Conservation (phyloP, 2,329 filamentous ascomycete species). For the Aspergillus pseudoglaucus region DNA sequence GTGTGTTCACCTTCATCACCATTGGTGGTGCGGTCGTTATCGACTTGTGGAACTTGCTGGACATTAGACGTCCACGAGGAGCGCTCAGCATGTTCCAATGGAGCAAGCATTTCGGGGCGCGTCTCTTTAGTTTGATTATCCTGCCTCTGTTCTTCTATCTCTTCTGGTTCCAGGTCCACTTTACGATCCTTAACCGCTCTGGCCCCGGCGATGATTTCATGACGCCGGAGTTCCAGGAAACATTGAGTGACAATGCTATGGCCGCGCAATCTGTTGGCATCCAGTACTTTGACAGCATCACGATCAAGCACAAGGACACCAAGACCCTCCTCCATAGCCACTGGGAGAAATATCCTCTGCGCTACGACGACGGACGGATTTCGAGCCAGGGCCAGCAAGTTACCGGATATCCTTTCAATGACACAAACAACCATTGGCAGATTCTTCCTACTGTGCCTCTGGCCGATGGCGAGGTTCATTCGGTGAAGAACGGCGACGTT, state of each 20-base stretch:
- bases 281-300: slow-evolving; percentile 83
- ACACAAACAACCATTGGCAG: slow-evolving; percentile 99
- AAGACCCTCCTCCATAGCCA: slow-evolving; percentile 96
- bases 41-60: slow-evolving; percentile 89
- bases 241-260: slow-evolving; percentile 90
- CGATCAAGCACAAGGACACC: slow-evolving; percentile 92
- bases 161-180: slow-evolving; percentile 99
- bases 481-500: slow-evolving; percentile 75
- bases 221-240: slow-evolving; percentile 97
- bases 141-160: slow-evolving; percentile 96
- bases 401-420: slow-evolving; percentile 94
- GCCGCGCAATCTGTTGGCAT: slow-evolving; percentile 77
- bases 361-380: slow-evolving; percentile 94
- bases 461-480: slow-evolving; percentile 52
- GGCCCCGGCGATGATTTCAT: slow-evolving; percentile 98
- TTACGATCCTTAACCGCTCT: slow-evolving; percentile 77
- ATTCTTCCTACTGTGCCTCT: slow-evolving; percentile 62
- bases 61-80: slow-evolving; percentile 78
- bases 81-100: slow-evolving; percentile 74
- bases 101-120: slow-evolving; percentile 81
- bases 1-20: slow-evolving; percentile 92
- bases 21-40: slow-evolving; percentile 91
- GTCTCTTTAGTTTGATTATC: slow-evolving; percentile 76
- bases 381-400: slow-evolving; percentile 98
- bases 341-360: slow-evolving; percentile 76